Evolutionary conservation across 75 land plant species (phyloP), one percentile per base, ranked within the genome.

Genomic region (Pseudotsuga menziesii): DNA sequence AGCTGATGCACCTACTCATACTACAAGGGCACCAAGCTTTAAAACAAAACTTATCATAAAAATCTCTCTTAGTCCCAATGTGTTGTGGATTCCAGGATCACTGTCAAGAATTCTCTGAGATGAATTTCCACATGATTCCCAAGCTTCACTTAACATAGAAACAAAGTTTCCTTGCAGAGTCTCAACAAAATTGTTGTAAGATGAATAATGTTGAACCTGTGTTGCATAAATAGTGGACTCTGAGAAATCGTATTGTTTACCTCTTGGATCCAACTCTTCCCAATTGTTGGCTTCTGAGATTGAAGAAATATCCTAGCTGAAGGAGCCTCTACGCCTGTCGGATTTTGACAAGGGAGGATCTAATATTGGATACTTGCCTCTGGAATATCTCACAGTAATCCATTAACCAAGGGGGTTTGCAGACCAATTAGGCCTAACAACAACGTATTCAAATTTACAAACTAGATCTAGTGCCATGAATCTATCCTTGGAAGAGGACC

Each of bases 341-440:
- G 44, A 16, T 0, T 32, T 17, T 66, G 41, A 32, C 5, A 4
- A 5, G 0, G 41, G 41, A 20, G 39, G 14, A 0, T 35, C 35
- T 29, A 1, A 29, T 0, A 1, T 29, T 29, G 32, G 32, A 29
- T 0, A 29, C 32, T 29, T 29, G 32, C 32, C 32, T 29, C 32
- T 29, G 32, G 32, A 29, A 6, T 20, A 36, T 59, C 78, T 75
- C 17, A 66, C 70, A 66, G 35, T 20, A 66, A 66, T 35, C 70
- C 70, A 60, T 3, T 20, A 6, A 11, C 62, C 62, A 19, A 25
- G 62, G 0, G 62, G 62, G 25, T n/a, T 60, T 60, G 62, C 5
- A 22, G 25, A 60, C 62, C 62, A 60, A 60, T 60, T 25, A 60
- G 62, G 62, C 25, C 6, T n/a, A 9, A 22, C 62, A 60, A 9